Percentiles rank a stretch among this genome's conserved stretches.
phyloP scores from a whole-genome alignment of 192 early-diverging fungal genomes.

The Dimargaris xerosporica region DNA sequence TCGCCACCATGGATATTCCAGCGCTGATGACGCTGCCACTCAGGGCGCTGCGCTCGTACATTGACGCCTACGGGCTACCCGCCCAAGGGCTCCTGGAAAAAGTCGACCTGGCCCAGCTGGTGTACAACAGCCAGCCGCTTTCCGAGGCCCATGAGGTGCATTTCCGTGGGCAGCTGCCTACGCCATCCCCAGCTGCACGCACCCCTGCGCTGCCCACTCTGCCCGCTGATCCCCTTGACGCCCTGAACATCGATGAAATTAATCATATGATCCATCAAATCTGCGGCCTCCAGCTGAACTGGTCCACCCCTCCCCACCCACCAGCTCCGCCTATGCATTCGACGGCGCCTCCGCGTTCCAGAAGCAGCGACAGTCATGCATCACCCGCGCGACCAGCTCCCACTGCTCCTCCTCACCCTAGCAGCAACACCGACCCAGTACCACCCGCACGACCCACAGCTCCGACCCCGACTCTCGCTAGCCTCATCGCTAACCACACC shows the following conservation, averaged over 20 bases:
- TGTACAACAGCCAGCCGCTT: slow-evolving; percentile 1
- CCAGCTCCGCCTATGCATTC: neutral
- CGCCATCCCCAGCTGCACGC: neutral
- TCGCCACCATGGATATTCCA: neutral
- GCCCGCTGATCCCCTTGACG: neutral
- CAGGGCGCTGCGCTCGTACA: neutral
- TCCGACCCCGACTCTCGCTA: slow-evolving; percentile 1
- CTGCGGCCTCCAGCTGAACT: neutral
- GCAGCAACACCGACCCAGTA: neutral
- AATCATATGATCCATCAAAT: neutral
- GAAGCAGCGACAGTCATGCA: neutral
- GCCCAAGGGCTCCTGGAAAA: slow-evolving; percentile 2
- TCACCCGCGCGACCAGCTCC: neutral
- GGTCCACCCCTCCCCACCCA: neutral
- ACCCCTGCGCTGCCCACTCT: too few species aligned
- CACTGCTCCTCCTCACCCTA: neutral
- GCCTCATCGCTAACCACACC: slow-evolving; percentile 7
- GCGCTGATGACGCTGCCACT: neutral
- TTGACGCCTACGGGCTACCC: neutral
- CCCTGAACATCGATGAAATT: neutral
- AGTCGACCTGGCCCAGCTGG: slow-evolving; percentile 1
- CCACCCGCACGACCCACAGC: neutral
- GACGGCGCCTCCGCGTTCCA: neutral
- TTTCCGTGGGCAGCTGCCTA: slow-evolving; percentile 1
- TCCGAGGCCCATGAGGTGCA: neutral